Conservation (phyloP, 2,329 filamentous ascomycete species). For the Coniochaeta hoffmannii region DNA sequence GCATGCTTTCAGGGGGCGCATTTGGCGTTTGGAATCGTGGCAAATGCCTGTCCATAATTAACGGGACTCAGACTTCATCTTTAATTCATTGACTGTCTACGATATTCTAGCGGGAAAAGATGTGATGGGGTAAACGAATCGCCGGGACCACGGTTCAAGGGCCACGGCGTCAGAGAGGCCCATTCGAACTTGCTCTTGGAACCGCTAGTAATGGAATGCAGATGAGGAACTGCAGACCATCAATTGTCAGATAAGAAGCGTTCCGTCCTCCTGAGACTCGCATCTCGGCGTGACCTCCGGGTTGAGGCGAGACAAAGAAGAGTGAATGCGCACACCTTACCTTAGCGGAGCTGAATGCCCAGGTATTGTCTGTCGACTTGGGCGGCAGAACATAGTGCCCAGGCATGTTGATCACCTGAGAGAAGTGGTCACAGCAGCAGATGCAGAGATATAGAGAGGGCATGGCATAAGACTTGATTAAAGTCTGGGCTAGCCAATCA, state of each 20-base stretch:
- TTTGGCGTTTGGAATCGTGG: not conserved
- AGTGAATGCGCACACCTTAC: not conserved
- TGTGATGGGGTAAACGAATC: constrained; percentile 61
- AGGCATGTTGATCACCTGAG: too few relatives aligned
- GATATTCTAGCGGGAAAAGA: constrained; percentile 12
- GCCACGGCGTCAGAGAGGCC: constrained; percentile 56
- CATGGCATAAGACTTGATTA: not conserved
- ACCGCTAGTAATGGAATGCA: constrained; percentile 45
- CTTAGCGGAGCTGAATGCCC: too few relatives aligned
- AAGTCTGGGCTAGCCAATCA: not conserved
- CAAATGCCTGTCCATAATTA: not conserved
- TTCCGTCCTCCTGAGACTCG: constrained; percentile 24
- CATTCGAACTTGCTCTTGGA: constrained; percentile 46
- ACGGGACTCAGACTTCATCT: not conserved
- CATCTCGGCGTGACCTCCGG: not conserved
- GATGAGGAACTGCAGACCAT: constrained; percentile 46
- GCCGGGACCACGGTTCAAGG: constrained; percentile 39
- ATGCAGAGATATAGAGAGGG: not conserved
- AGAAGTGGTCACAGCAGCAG: not conserved
- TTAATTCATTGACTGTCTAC: not conserved
- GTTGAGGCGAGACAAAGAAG: not conserved
- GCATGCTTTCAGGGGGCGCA: too few relatives aligned
- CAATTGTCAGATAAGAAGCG: constrained; percentile 41
- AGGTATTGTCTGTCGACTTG: not conserved
- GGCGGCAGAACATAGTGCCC: not conserved